phyloP scores from a whole-genome alignment of 148 eudicot species.

The Hydrangea macrophylla region DNA sequence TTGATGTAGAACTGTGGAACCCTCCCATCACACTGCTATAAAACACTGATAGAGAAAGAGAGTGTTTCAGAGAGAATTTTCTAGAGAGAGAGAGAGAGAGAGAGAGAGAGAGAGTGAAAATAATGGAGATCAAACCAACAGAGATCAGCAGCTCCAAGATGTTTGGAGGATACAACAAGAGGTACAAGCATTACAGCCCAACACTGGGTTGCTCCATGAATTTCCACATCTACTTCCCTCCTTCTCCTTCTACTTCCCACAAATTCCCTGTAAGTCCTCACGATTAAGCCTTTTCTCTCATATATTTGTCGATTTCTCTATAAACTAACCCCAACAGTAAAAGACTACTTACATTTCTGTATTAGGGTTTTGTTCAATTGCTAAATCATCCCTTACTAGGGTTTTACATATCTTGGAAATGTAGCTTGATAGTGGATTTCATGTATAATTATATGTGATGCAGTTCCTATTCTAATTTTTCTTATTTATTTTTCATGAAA shows the following conservation, averaged over 20 bases:
- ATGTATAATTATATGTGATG: neutral
- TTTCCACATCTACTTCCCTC: conserved; percentile 83
- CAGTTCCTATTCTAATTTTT: too few relatives aligned
- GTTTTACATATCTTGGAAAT: neutral
- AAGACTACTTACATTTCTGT: too few relatives aligned
- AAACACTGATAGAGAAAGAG: too few relatives aligned
- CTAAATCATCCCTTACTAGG: neutral
- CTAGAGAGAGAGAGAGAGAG: conserved; percentile 15
- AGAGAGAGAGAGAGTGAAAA: conserved; percentile 19
- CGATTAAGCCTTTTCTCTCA: neutral
- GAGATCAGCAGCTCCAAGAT: conserved; percentile 91
- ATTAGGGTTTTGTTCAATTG: too few relatives aligned
- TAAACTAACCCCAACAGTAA: neutral
- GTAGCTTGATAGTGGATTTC: too few relatives aligned
- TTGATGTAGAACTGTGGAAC: too few relatives aligned
- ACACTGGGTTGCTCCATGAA: conserved; percentile 88
- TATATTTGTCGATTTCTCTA: neutral
- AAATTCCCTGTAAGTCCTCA: conserved; percentile 69
- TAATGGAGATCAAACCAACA: conserved; percentile 57
- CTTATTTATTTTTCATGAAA: neutral
- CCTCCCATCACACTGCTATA: too few relatives aligned
- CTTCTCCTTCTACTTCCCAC: conserved; percentile 47
- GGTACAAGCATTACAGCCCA: conserved; percentile 83
- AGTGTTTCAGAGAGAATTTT: neutral
- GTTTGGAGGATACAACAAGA: conserved; percentile 86